Base-by-base conservation (phyloP, 176 grass and related monocot species). In the Oryza meyeriana region DNA sequence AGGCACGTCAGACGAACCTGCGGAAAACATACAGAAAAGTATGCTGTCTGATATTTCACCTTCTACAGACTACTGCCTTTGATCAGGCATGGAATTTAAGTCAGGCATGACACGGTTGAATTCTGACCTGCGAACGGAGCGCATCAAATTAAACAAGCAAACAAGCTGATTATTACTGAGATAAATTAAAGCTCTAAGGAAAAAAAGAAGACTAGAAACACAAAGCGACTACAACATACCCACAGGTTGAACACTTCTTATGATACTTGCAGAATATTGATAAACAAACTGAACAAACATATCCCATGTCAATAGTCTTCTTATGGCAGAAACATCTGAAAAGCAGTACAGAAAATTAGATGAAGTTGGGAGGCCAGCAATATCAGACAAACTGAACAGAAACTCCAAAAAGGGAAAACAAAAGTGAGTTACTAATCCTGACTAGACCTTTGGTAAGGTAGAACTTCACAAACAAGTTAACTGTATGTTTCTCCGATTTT, bases 241-340 rank as follows among this genome's bases (percentile, higher is more conserved):
- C 92, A 79, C 95, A 98, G 47, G 95, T 98, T 10, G 95, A 93
- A 87, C 95, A 95, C 59, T 91, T 98, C 87, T 91, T 98, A 83
- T 95, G 95, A 57, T 95, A 88, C 87, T 93, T 95, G 92, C 95
- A 98, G 81, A 93, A 98, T 88, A 98, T 98, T 72, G 95, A 98
- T 72, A 98, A 85, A 79, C 95, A 98, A 85, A 98, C 90, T 76
- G 92, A 98, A 81, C 95, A 98, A 24, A 98, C 95, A 61, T 91
- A 98, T 72, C 95, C 95, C 90, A 91, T 91, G 87, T 98, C 92
- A 71, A 98, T 98, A 32, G 92, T 98, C 87, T 93, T 94, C 83
- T 98, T 98, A 74, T 98, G 92, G 78, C 95, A 98, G 87, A 98
- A 98, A 86, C 95, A 98, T 61, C 95, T 97, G 73, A 34, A 42